A percentile compares a stretch with the other conserved stretches of the same genome.
Evolutionary conservation across 768 basidiomycete genomes (phyloP).

Genomic region (Mycena polygramma): DNA sequence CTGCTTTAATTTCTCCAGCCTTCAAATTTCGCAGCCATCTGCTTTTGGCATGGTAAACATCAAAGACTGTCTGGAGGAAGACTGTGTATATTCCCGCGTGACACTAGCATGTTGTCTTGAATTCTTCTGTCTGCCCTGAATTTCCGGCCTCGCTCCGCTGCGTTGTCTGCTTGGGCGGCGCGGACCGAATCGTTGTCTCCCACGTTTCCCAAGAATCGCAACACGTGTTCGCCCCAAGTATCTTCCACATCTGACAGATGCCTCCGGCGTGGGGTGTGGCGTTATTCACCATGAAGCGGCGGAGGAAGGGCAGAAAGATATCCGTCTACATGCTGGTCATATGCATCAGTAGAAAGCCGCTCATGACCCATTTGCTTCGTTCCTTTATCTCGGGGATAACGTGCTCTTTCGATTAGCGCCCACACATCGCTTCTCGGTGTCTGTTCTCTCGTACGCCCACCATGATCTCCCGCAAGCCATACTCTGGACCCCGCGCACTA

Average conservation of each 20-base stretch:
- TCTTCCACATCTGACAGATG: not conserved
- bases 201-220: slow-evolving; percentile 6
- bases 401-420: slow-evolving; percentile 19
- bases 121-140: not conserved
- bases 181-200: not conserved
- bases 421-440: slow-evolving; percentile 9
- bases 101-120: not conserved
- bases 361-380: not conserved
- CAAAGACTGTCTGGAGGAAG: not conserved
- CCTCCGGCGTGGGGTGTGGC: not conserved
- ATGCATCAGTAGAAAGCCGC: not conserved
- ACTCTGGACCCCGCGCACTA: slow-evolving; percentile 58
- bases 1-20: too few species aligned
- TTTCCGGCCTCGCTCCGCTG: not conserved
- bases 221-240: slow-evolving; percentile 4
- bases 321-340: not conserved
- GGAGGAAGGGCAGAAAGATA: not conserved
- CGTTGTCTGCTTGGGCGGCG: not conserved
- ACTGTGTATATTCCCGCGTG: not conserved
- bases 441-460: slow-evolving; percentile 2
- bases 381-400: not conserved
- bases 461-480: slow-evolving; percentile 46
- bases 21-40: not conserved
- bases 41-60: not conserved
- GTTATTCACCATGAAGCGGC: not conserved